phyloP scores from a whole-genome alignment of 805 yeast genomes.

The Teunomyces tritomae region DNA sequence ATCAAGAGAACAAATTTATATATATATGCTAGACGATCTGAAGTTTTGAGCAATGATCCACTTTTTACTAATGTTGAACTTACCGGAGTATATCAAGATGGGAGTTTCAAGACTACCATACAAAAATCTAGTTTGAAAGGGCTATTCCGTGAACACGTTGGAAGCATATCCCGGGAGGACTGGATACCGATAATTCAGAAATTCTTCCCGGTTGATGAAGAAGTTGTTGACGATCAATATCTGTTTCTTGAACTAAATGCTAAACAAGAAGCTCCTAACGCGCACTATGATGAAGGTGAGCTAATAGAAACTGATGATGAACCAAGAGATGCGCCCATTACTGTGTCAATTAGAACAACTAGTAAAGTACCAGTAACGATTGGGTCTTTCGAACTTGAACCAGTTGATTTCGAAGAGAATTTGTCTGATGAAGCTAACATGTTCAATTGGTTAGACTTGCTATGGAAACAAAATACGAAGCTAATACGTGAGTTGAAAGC shows the following conservation, averaged over 20 bases:
- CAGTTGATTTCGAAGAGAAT: constrained; percentile 15
- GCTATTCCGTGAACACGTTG: constrained; percentile 2
- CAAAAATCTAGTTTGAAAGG: constrained; percentile 4
- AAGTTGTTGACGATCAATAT: not conserved
- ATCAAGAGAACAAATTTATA: constrained; percentile 17
- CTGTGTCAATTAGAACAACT: constrained; percentile 16
- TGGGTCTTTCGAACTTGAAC: constrained; percentile 20
- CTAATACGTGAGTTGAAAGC: constrained; percentile 5
- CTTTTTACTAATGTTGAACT: constrained; percentile 12
- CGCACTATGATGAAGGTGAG: constrained; percentile 5
- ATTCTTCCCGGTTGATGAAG: constrained; percentile 18
- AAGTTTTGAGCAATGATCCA: constrained; percentile 7
- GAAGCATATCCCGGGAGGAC: constrained; percentile 11
- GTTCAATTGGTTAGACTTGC: constrained; percentile 26
- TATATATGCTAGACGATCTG: constrained; percentile 13
- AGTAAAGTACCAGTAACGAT: constrained; percentile 25
- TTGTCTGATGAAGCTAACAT: constrained; percentile 16
- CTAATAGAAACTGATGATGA: constrained; percentile 10
- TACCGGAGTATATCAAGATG: constrained; percentile 19
- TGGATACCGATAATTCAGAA: constrained; percentile 17
- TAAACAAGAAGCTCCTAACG: constrained; percentile 1
- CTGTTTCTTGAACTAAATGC: constrained; percentile 1
- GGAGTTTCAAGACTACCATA: constrained; percentile 18
- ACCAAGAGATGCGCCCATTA: constrained; percentile 6
- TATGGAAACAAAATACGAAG: constrained; percentile 13